Evolutionary conservation across 225 moss, liverwort and hornwort genomes (phyloP), one percentile per base, ranked within the genome.

Genomic region (Pleurozium schreberi): DNA sequence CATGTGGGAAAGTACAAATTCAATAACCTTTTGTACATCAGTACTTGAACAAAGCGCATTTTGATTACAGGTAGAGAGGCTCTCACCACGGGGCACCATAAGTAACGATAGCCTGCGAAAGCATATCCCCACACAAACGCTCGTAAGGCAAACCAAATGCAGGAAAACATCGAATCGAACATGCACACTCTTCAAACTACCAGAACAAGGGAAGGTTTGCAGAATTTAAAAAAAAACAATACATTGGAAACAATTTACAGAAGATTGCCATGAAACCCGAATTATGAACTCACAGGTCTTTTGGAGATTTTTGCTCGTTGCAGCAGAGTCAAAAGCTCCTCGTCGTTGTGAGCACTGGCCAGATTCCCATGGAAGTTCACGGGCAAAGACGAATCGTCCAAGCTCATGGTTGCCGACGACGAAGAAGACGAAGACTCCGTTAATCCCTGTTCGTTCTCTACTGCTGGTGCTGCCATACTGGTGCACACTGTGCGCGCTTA

Each of bases 1-100:
- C 42, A 49, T 30, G 49, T 75, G 25, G 18, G 59, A 84, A 63
- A 42, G 53, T 63, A 27, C 63, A 86, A 53, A 78, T 49, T 73
- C 20, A 36, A 40, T 12, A 78, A 53, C 55, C 34, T 45, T 14
- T 58, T 23, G 50, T 69, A 67, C 19, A 71, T 31, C 53, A 38
- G 36, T 42, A 71, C 58, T 86, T 57, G 8, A 49, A 81, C 36
- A 65, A 49, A 27, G 21, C 21, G 19, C 50, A 62, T 12, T 59
- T 59, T 81, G 43, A 74, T 26, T 82, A 26, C 75, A 62, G 71
- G 38, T 14, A 45, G 27, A 66, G 58, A 20, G 71, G 62, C 45
- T 52, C 91, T 89, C 94, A 98, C 98, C 97, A 98, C 19, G 98
- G 95, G 36, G 98, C 97, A 92, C 96, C 98, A 87, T 98, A 97